Percentiles rank a stretch among this genome's conserved stretches.
Conservation (phyloP, 495 filamentous ascomycete species). For the Thermochaetoides thermophila region DNA sequence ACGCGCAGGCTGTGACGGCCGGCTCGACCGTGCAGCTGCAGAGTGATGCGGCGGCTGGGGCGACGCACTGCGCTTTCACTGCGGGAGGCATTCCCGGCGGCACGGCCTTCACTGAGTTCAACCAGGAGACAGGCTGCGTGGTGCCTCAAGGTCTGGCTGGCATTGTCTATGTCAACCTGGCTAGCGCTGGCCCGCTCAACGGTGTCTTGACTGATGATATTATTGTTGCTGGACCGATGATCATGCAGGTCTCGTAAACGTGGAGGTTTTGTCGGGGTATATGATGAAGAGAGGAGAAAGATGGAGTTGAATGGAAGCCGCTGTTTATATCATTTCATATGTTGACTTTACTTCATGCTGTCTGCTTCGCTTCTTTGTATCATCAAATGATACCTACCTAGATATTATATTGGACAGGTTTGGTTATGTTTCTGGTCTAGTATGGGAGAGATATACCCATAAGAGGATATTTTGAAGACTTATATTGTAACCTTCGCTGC, state of each 20-base stretch:
- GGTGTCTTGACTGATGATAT: slow-evolving; percentile 35
- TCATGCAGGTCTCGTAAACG: slow-evolving; percentile 34
- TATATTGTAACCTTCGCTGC: too few species aligned
- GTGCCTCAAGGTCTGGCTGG: slow-evolving; percentile 38
- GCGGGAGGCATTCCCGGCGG: slow-evolving; percentile 35
- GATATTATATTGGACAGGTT: too few species aligned
- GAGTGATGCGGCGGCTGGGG: slow-evolving; percentile 26
- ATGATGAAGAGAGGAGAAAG: too few species aligned
- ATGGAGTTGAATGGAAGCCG: too few species aligned
- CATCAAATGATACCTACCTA: too few species aligned
- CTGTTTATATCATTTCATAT: neutral
- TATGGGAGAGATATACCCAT: too few species aligned
- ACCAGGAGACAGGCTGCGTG: slow-evolving; percentile 29
- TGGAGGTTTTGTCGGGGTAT: too few species aligned
- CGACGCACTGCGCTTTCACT: slow-evolving; percentile 42
- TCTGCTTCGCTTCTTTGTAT: neutral
- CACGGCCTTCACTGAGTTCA: slow-evolving; percentile 37
- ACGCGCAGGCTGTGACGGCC: slow-evolving; percentile 29
- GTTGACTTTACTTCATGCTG: slow-evolving; percentile 3
- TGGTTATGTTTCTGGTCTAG: too few species aligned
- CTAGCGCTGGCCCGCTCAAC: slow-evolving; percentile 26
- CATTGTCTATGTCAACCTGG: slow-evolving; percentile 39
- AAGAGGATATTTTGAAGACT: too few species aligned
- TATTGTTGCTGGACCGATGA: slow-evolving; percentile 37
- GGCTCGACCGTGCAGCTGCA: slow-evolving; percentile 26